Base-by-base conservation (phyloP, 2,329 filamentous ascomycete species). In the Aspergillus chevalieri region DNA sequence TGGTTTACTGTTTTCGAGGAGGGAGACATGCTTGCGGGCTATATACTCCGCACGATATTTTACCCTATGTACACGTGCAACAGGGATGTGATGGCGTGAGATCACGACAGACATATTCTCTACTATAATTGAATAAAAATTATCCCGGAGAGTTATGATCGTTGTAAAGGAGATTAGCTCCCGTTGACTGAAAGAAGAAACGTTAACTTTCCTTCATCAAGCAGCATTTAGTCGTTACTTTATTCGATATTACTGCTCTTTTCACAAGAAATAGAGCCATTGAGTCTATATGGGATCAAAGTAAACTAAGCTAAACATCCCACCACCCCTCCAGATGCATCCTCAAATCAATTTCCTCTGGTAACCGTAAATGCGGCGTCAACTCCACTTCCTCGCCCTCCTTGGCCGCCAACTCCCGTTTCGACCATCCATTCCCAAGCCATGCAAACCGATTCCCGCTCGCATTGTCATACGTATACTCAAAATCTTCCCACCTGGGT, bases 261-360 rank as follows among this genome's bases (percentile, higher is more conserved):
- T 10, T 2, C 24, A 26, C 24, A 9, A 26, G 24, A 26, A 26
- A 26, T 10, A 9, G 9, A 26, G 24, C 34, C 15, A 36, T 36
- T 15, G 14, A 15, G 34, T 14, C 34, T 6, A 36, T 36, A 17
- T 4, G 7, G 17, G 3, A 39, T n/a, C 5, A 4, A 36, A 39
- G 17, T 17, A 39, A 19, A 21, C 36, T 17, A 21, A 41, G 21
- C 15, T 19, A 70, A 44, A 73, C 58, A 65, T 76, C 74, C 76
- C 78, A 87, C 85, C 85, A 89, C 15, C 75, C 76, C 72, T 89
- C 86, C 62, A 88, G 80, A 46, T 86, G 62, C 42, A 80, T 75
- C 54, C 76, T 74, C 52, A 89, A 65, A 61, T 87, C 81, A 38
- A 83, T 72, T 30, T 79, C 72, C 33, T 74, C 74, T 0, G 79